Base-by-base conservation (phyloP, 495 filamentous ascomycete genomes). In the Penicillium macrosclerotiorum region DNA sequence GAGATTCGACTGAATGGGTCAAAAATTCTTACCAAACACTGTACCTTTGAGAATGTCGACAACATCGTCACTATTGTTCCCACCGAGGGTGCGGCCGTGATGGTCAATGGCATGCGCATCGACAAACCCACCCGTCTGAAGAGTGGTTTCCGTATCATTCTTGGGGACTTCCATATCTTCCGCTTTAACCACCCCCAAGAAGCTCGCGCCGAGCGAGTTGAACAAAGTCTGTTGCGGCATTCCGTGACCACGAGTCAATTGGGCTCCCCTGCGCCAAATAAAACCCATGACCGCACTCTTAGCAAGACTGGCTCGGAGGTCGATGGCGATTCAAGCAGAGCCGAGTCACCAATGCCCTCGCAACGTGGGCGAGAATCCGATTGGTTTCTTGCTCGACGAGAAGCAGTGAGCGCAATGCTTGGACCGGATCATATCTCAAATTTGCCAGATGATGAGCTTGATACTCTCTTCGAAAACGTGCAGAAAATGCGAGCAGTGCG, bases 161-260 rank as follows among this genome's bases (percentile, higher is more conserved):
- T 99, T 8, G 93, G 94, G 12, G 93, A 99, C 65, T 99, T 99
- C 59, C 93, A 99, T 62, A 99, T 99, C 43, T 99, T 97, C 67
- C 79, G 93, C 45, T 99, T 99, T 73, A 99, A 99, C 54, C 89
- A 99, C 62, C 93, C 93, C 1, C 84, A 95, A 72, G 93, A 99
- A 69, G 93, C 94, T 26, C 82, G 89, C 11, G 90, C 90, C 5
- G 93, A 99, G 65, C 74, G 94, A 41, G 90, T 91, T 11, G 90
- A 95, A 54, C 82, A 90, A 54, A 95, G 89, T 56, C 69, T 92
- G 7, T 71, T 99, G 42, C 82, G 92, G 38, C 92, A 99, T 57
- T 91, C 91, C 8, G 77, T 96, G 27, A 90, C 88, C 4, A 84
- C 84, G 32, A 90, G 76, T 62, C 88, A 92, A 64, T 71, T 94